Evolutionary conservation across 768 basidiomycete genomes (phyloP).

Genomic region (Phylloporus scabripes): DNA sequence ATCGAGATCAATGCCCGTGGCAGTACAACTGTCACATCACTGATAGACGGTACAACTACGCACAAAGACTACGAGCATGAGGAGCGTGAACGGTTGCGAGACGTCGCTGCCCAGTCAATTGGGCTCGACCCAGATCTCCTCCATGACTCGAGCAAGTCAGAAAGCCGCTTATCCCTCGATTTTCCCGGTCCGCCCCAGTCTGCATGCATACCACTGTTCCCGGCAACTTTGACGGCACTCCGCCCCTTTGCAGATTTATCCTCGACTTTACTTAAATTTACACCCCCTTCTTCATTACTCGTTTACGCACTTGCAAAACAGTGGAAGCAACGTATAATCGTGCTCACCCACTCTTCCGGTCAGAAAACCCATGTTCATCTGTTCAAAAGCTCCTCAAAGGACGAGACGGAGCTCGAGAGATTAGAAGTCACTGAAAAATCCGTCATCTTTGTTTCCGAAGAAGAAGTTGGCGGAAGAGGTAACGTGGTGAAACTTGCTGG

Average conservation of each 20-base stretch:
- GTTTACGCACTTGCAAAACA: slow-evolving; percentile 68
- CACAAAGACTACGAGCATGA: slow-evolving; percentile 54
- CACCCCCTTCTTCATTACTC: slow-evolving; percentile 61
- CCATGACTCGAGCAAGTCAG: slow-evolving; percentile 30
- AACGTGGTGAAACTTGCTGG: slow-evolving; percentile 68
- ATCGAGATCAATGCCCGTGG: slow-evolving; percentile 61
- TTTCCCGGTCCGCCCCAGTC: slow-evolving; percentile 13
- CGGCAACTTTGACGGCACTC: slow-evolving; percentile 50
- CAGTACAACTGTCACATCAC: slow-evolving; percentile 14
- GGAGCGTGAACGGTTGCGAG: slow-evolving; percentile 69
- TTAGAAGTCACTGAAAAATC: slow-evolving; percentile 73
- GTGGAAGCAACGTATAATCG: slow-evolving; percentile 62
- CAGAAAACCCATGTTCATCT: slow-evolving; percentile 58
- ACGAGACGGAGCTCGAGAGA: slow-evolving; percentile 68
- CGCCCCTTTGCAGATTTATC: slow-evolving; percentile 47
- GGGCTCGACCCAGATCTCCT: slow-evolving; percentile 55
- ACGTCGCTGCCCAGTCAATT: slow-evolving; percentile 71
- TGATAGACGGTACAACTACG: slow-evolving; percentile 19
- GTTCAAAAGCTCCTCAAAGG: slow-evolving; percentile 55
- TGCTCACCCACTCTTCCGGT: slow-evolving; percentile 42
- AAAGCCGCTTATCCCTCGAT: slow-evolving; percentile 11
- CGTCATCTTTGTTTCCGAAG: slow-evolving; percentile 68
- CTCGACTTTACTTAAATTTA: slow-evolving; percentile 59
- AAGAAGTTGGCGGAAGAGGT: slow-evolving; percentile 39
- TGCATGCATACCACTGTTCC: slow-evolving; percentile 47